Conservation (phyloP, 192 early-diverging fungal genomes). For the Phlyctochytrium arcticum region DNA sequence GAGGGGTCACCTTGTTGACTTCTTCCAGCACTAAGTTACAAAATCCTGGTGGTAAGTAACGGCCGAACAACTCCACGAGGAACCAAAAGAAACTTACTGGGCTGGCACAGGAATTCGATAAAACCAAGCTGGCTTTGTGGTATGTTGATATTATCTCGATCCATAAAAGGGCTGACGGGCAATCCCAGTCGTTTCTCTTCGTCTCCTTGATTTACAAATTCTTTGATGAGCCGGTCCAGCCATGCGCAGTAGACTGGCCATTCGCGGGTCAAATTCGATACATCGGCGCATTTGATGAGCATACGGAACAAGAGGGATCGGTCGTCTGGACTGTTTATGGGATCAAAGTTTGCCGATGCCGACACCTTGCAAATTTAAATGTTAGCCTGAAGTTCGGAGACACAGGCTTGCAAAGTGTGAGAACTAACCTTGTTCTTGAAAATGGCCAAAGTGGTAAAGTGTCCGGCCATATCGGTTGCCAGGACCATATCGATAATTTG, state of each 20-base stretch:
- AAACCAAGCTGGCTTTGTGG: constrained; percentile 58
- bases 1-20: neutral
- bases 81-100: constrained; percentile 9
- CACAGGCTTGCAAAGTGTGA: neutral
- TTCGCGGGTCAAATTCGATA: constrained; percentile 51
- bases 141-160: constrained; percentile 47
- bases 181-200: constrained; percentile 41
- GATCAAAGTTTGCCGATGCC: constrained; percentile 3
- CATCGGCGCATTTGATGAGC: constrained; percentile 54
- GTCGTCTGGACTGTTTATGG: constrained; percentile 18
- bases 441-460: constrained; percentile 51
- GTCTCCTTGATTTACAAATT: constrained; percentile 53
- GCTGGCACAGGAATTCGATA: constrained; percentile 46
- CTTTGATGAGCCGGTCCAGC: constrained; percentile 49
- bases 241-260: constrained; percentile 29
- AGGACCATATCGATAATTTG: constrained; percentile 43
- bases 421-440: constrained; percentile 49
- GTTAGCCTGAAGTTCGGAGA: too few relatives aligned
- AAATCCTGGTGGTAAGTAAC: neutral
- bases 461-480: constrained; percentile 52
- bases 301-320: constrained; percentile 34
- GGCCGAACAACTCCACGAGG: neutral
- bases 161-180: constrained; percentile 48
- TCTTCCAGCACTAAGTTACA: constrained; percentile 1
- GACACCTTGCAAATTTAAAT: constrained; percentile 15